Evolutionary conservation across 1,284 basidiomycete genomes (phyloP), one percentile per base, ranked within the genome.

Genomic region (Termitomyces sp.): DNA sequence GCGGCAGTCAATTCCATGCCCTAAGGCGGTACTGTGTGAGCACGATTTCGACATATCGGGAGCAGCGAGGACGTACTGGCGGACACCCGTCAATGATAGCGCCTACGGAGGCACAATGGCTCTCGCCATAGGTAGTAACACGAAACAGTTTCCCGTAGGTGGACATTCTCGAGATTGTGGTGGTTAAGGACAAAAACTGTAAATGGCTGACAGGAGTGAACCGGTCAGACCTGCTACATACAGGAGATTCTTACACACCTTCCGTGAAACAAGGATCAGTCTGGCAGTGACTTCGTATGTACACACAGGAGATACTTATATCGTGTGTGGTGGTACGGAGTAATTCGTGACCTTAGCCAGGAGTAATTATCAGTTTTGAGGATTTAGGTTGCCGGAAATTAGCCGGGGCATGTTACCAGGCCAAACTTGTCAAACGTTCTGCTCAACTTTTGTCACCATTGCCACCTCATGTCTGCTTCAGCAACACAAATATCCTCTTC

Each of bases 1-100:
- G 83, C 75, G 47, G 90, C 79, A 24, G 83, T 80, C 55, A 99
- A 80, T 58, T 83, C 78, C 44, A 99, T 76, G 17, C 97, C 96
- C 92, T 96, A 19, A 64, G 38, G 56, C 19, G 34, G 21, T 50
- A 39, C 55, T 46, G 53, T 61, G 53, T 46, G 48, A 53, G 38
- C 26, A 21, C 45, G 41, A 21, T 36, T 33, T 51, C 8, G 39
- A 50, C n/a, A 40, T 19, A 10, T 15, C 31, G 34, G 34, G 31
- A 30, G 26, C 47, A 49, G 38, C 50, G 17, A 48, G 31, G 40
- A 50, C 84, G 57, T 69, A 94, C 92, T 38, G 97, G 95, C 52
- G 97, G 96, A 62, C 93, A 92, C 45, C 96, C 96, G 69, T 98
- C 97, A 66, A 99, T 88, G 73, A 99, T 98, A 57, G 92, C 94